Conservation (phyloP, 495 filamentous ascomycete genomes). For the Tuber calosporum region DNA sequence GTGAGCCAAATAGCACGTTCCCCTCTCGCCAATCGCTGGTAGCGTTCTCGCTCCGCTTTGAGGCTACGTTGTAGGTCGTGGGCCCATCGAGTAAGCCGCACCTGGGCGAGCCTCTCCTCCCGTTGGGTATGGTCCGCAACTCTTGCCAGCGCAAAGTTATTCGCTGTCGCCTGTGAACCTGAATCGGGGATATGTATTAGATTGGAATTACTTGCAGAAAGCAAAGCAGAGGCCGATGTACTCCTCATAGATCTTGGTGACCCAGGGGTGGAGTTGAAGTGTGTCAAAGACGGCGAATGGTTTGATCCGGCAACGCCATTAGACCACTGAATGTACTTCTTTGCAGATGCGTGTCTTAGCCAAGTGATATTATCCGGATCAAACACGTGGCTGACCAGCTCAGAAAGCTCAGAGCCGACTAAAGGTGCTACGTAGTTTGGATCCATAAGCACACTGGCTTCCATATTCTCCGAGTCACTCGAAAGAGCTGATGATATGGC, state of each 20-base stretch:
- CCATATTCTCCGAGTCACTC: constrained; percentile 81
- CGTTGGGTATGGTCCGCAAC: constrained; percentile 63
- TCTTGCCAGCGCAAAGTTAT: constrained; percentile 58
- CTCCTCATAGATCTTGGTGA: constrained; percentile 24
- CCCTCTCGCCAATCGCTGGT: constrained; percentile 59
- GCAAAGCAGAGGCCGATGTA: constrained; percentile 23
- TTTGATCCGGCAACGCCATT: constrained; percentile 6
- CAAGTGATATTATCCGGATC: constrained; percentile 73
- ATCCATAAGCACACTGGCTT: constrained; percentile 90
- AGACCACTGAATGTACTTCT: constrained; percentile 73
- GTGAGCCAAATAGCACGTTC: constrained; percentile 76
- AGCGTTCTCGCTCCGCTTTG: constrained; percentile 70
- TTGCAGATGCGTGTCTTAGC: constrained; percentile 77
- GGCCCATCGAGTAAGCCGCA: constrained; percentile 83
- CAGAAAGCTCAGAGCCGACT: constrained; percentile 63
- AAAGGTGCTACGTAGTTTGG: constrained; percentile 87
- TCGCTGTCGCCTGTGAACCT: constrained; percentile 20
- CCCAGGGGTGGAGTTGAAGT: constrained; percentile 19
- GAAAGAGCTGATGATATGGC: constrained; percentile 72
- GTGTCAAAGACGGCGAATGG: constrained; percentile 22
- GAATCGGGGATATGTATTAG: constrained; percentile 26
- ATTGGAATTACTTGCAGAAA: constrained; percentile 29
- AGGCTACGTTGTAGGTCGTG: constrained; percentile 77
- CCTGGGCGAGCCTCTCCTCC: constrained; percentile 67
- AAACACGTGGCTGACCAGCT: constrained; percentile 67